Base-by-base conservation (phyloP, 1,284 basidiomycete species). In the Cryptococcus sp. region DNA sequence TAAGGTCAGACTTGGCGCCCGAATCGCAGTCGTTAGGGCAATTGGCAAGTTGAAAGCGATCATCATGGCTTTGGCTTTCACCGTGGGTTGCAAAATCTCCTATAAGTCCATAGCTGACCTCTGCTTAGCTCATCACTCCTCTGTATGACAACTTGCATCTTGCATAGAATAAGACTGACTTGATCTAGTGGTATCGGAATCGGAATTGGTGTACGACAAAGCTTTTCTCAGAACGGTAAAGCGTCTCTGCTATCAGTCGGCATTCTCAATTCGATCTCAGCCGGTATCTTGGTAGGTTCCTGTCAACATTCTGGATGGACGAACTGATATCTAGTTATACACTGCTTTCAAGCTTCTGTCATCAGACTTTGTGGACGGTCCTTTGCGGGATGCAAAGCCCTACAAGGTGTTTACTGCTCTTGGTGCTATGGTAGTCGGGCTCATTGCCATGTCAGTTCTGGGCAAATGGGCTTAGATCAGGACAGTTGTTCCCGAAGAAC, bases 391-490 rank as follows among this genome's bases (percentile, higher is more conserved):
- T 11, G 61, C 63, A 4, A 42, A 44, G 23, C 37, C 49, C 22
- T 44, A 39, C 24, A 57, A 60, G 43, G 55, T 69, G 23, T 19
- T 60, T 13, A 50, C 52, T 3, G 68, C 67, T 2, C 10, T 67
- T 4, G 50, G 31, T 3, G 56, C 67, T 5, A 24, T 70, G 44
- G 24, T 65, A 0, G 50, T 59, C 7, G 70, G 70, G 11, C 48
- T 71, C 50, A 55, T 67, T 40, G 61, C 59, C 23, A 71, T 74
- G 73, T 66, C 66, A 31, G 66, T 75, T 2, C 62, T 75, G 1
- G 73, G 71, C 9, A 74, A 73, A 53, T 75, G 73, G 72, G 71
- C 70, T 0, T 73, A 36, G 39, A 34, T 9, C 32, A 34, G 32
- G 32, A 34, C 16, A 16, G 32, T 34, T 9, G n/a, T n/a, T n/a